A percentile compares a stretch with the other conserved stretches of the same genome.
Conservation (phyloP, 352 stramenopile species). For the Globisporangium middletonii region DNA sequence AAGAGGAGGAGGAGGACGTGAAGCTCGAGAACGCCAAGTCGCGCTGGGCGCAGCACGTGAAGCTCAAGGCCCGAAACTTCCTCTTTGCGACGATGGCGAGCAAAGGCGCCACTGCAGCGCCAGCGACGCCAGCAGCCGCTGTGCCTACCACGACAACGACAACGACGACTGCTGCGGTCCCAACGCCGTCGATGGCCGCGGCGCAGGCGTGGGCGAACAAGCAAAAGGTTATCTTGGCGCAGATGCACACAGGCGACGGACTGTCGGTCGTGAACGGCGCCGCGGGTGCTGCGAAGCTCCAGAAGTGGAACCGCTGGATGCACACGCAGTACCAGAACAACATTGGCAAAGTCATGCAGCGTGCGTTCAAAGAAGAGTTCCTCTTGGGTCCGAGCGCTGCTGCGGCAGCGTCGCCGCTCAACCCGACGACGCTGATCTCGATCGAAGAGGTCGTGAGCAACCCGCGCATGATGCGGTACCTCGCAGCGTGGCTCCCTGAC, state of each 20-base stretch:
- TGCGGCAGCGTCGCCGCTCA: constrained; percentile 6
- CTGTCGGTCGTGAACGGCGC: constrained; percentile 15
- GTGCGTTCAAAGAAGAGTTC: constrained; percentile 55
- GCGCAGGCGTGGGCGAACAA: constrained; percentile 68
- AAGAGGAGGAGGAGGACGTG: constrained; percentile 75
- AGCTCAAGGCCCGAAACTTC: constrained; percentile 77
- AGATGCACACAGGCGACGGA: constrained; percentile 32
- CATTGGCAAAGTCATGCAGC: constrained; percentile 61
- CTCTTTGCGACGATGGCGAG: constrained; percentile 50
- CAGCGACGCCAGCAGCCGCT: constrained; percentile 1
- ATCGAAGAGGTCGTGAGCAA: constrained; percentile 79
- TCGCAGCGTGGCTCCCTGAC: constrained; percentile 53
- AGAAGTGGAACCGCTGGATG: constrained; percentile 83
- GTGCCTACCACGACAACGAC: background rate
- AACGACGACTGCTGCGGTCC: constrained; percentile 11
- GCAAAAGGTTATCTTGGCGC: constrained; percentile 61
- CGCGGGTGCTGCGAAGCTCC: constrained; percentile 56
- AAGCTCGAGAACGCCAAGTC: constrained; percentile 82
- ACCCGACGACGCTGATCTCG: constrained; percentile 52
- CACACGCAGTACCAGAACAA: constrained; percentile 70
- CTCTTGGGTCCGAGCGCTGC: constrained; percentile 22
- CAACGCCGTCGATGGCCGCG: constrained; percentile 38
- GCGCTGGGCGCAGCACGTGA: constrained; percentile 82
- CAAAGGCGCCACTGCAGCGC: constrained; percentile 13
- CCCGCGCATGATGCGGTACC: constrained; percentile 77